Conservation (phyloP, 106 monocot genomes). For the Amphibolis antarctica region DNA sequence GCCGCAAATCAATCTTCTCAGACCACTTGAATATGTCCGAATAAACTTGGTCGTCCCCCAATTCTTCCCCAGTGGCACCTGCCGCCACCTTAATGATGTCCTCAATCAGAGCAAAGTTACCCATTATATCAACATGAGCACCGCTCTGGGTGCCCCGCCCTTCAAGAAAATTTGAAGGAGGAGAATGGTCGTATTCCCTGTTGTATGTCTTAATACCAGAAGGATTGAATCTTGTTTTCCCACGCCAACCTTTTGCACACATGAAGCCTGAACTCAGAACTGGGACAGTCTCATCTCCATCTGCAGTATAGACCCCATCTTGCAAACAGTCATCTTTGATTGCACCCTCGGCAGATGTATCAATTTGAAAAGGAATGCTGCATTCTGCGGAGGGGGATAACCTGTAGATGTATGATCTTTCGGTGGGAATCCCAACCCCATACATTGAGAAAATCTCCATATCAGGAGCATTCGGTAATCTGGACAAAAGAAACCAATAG, state of each 20-base stretch:
- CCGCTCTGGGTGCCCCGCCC: slow-evolving; percentile 96
- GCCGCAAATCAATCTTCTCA: slow-evolving; percentile 56
- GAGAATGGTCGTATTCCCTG: slow-evolving; percentile 82
- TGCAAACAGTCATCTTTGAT: slow-evolving; percentile 46
- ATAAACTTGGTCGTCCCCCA: slow-evolving; percentile 85
- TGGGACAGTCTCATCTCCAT: slow-evolving; percentile 95
- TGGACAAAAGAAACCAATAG: slow-evolving; percentile 13
- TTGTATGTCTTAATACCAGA: slow-evolving; percentile 69
- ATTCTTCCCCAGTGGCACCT: slow-evolving; percentile 73
- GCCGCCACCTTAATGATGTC: slow-evolving; percentile 92
- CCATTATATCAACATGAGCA: slow-evolving; percentile 98
- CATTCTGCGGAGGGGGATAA: slow-evolving; percentile 57
- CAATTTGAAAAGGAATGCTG: slow-evolving; percentile 91
- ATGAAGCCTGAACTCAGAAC: slow-evolving; percentile 91
- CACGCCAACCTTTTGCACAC: slow-evolving; percentile 96
- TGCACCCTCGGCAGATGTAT: slow-evolving; percentile 60
- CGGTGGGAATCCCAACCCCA: slow-evolving; percentile 90
- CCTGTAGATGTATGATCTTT: slow-evolving; percentile 92
- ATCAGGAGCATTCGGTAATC: slow-evolving; percentile 88
- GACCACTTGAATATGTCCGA: slow-evolving; percentile 99
- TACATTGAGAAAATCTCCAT: slow-evolving; percentile 97
- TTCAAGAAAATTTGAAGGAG: slow-evolving; percentile 80
- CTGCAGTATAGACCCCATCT: slow-evolving; percentile 53
- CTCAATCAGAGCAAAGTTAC: slow-evolving; percentile 91
- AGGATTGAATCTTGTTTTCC: slow-evolving; percentile 90